Conservation (phyloP, 2,329 filamentous ascomycete genomes). For the Botrytis tulipae region DNA sequence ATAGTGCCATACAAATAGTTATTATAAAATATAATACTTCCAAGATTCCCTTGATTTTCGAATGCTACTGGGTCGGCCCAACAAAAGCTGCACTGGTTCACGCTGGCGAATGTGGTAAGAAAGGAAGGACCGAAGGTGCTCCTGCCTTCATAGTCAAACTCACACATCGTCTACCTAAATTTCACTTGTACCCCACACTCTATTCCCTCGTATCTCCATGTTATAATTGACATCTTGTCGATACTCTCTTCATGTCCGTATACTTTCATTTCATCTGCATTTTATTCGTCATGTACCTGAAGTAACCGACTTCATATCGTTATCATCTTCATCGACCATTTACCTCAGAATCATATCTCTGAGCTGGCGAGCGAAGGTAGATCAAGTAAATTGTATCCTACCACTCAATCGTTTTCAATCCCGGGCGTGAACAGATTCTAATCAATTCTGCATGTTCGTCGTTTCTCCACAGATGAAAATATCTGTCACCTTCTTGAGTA, state of each 20-base stretch:
- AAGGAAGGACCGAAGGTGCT: constrained; percentile 3
- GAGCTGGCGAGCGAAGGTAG: too few relatives aligned
- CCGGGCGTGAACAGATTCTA: not conserved
- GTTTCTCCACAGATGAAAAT: not conserved
- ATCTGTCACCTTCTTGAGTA: not conserved
- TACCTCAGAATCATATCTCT: not conserved
- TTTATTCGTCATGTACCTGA: not conserved
- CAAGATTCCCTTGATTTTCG: not conserved
- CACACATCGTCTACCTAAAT: not conserved
- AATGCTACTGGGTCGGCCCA: not conserved
- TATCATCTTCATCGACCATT: not conserved
- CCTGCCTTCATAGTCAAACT: not conserved
- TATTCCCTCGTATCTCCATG: not conserved
- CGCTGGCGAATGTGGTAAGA: not conserved
- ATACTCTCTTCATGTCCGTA: not conserved
- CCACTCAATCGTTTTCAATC: not conserved
- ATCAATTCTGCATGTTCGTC: not conserved
- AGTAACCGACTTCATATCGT: not conserved
- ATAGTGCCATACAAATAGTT: not conserved
- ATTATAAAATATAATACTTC: not conserved
- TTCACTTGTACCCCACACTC: not conserved
- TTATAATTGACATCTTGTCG: not conserved
- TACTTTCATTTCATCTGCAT: too few relatives aligned
- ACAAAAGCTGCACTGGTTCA: not conserved
- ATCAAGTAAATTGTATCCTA: not conserved